Evolutionary conservation across 805 yeast species (phyloP).

Genomic region (Lipomyces yamanashiensis): DNA sequence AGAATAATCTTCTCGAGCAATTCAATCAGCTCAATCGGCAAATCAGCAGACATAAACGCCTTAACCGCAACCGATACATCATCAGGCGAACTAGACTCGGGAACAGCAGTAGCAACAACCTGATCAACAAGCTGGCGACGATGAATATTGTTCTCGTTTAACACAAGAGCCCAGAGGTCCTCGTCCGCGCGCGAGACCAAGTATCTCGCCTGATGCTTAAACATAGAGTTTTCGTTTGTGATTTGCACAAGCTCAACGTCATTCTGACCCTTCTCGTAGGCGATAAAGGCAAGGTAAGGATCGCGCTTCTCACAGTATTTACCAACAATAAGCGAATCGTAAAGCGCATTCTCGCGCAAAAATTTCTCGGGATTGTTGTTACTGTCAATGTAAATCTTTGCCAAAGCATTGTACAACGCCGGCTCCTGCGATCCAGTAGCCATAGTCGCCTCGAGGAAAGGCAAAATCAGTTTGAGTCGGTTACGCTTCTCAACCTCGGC

Average conservation of each 20-base stretch:
- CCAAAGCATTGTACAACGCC: conserved; percentile 91
- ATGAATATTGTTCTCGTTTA: conserved; percentile 75
- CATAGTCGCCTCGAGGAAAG: conserved; percentile 87
- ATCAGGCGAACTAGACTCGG: conserved; percentile 89
- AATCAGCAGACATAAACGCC: conserved; percentile 93
- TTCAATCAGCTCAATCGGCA: conserved; percentile 92
- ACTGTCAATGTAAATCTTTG: conserved; percentile 96
- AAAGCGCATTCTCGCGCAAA: conserved; percentile 84
- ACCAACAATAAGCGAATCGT: conserved; percentile 95
- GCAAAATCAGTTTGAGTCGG: conserved; percentile 85
- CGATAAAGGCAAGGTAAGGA: conserved; percentile 96
- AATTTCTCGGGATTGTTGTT: conserved; percentile 97
- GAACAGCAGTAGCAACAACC: conserved; percentile 93
- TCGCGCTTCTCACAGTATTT: conserved; percentile 98
- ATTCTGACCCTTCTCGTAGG: conserved; percentile 92
- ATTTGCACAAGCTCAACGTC: conserved; percentile 87
- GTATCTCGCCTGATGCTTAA: conserved; percentile 98
- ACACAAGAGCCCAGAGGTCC: conserved; percentile 78
- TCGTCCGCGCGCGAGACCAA: conserved; percentile 86
- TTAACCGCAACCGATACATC: conserved; percentile 92
- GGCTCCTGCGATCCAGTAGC: conserved; percentile 82
- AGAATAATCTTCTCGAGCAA: conserved; percentile 92
- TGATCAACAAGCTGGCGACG: conserved; percentile 92
- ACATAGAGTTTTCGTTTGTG: conserved; percentile 97
- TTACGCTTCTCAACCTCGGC: conserved; percentile 96